Evolutionary conservation across 1,284 basidiomycete genomes (phyloP).

Genomic region (Termitomyces sp.): DNA sequence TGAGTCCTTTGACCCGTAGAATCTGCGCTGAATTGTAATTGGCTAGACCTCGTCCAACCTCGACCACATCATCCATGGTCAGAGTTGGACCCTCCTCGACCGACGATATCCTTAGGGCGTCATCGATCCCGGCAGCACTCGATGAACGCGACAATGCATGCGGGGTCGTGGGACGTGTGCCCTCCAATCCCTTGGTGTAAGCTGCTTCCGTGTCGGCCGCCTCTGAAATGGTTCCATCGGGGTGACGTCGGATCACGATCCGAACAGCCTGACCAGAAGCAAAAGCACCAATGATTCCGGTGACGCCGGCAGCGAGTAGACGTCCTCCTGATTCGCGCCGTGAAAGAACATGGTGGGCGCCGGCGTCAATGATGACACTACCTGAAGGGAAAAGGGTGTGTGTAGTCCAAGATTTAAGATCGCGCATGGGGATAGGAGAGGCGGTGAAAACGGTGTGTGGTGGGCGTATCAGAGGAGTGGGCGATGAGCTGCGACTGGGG

Average conservation of each 20-base stretch:
- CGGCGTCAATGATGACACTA: conserved; percentile 82
- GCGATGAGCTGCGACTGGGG: conserved; percentile 15
- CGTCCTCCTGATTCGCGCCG: conserved; percentile 85
- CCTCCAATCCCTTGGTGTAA: conserved; percentile 27
- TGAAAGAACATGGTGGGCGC: conserved; percentile 84
- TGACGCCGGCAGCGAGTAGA: conserved; percentile 85
- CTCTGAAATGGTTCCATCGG: conserved; percentile 23
- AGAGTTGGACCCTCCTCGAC: conserved; percentile 20
- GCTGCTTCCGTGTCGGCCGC: conserved; percentile 24
- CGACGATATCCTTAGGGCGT: conserved; percentile 22
- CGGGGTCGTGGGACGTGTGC: conserved; percentile 42
- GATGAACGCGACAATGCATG: conserved; percentile 29
- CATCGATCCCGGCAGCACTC: conserved; percentile 25
- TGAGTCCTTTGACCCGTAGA: conserved; percentile 81
- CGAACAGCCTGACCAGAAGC: conserved; percentile 93
- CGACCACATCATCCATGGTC: conserved; percentile 59
- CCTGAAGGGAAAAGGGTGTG: conserved; percentile 91
- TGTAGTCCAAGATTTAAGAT: conserved; percentile 93
- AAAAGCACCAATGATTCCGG: conserved; percentile 84
- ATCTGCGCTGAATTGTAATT: conserved; percentile 97
- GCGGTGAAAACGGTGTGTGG: conserved; percentile 89
- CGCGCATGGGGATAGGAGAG: conserved; percentile 70
- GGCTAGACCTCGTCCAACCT: conserved; percentile 90
- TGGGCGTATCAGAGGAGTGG: conserved; percentile 40
- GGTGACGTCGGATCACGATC: conserved; percentile 55